Conservation (phyloP, 2,329 filamentous ascomycete species). For the Knufia petricola region DNA sequence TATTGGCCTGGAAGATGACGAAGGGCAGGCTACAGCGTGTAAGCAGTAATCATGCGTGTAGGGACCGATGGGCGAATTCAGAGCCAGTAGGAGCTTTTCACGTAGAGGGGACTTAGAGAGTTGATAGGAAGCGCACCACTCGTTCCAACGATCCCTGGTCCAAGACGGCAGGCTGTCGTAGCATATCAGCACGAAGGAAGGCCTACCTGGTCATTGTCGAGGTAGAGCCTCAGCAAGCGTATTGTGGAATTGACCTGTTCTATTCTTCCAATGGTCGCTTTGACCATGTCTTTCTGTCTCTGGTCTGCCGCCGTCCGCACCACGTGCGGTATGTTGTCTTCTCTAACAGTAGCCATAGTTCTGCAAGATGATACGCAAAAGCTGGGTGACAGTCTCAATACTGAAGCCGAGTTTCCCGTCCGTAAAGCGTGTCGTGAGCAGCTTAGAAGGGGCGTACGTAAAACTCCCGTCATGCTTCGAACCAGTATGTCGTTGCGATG, state of each 20-base stretch:
- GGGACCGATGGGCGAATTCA: no score
- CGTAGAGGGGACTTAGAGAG: no score
- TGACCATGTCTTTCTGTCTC: conserved; percentile 55
- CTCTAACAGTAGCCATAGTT: conserved; percentile 24
- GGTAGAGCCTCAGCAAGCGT: conserved; percentile 56
- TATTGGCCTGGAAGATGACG: conserved; percentile 78
- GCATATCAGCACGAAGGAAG: conserved; percentile 2
- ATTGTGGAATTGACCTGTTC: conserved; percentile 57
- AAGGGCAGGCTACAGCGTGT: conserved; percentile 25
- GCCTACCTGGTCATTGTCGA: conserved; percentile 39
- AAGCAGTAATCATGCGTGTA: conserved; percentile 1
- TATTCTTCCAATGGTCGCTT: conserved; percentile 52
- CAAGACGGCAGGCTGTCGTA: neutral
- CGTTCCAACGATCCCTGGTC: no score
- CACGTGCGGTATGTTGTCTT: conserved; percentile 46
- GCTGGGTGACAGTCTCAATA: neutral
- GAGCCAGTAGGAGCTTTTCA: conserved; percentile 45
- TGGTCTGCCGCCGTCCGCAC: conserved; percentile 67
- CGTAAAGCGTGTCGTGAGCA: no score
- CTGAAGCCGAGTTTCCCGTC: neutral
- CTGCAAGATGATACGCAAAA: neutral
- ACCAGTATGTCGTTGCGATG: no score
- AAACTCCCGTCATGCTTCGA: no score
- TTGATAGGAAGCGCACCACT: no score
- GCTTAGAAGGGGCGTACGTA: no score